Evolutionary conservation across 257 asterid genomes (phyloP), one percentile per base, ranked within the genome.

Genomic region (Plectranthus barbatus): DNA sequence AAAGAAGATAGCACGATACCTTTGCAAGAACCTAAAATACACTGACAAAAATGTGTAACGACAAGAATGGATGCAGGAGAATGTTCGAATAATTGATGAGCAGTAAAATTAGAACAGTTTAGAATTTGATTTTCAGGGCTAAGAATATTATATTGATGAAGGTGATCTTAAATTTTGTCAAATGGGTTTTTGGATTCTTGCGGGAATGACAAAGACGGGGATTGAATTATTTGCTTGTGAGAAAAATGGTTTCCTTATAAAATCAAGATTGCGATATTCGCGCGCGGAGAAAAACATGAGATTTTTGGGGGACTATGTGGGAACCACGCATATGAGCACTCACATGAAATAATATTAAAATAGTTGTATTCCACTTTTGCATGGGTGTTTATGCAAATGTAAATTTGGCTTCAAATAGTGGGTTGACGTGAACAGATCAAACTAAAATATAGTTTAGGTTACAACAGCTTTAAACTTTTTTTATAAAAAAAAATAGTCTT

Each of bases 181-280:
- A 40, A 18, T 54, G 40, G 39, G 17, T 49, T 54, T 71, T 71
- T 68, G 69, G 65, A 77, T 54, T 42, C 21, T 59, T 33, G 73
- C 24, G 72, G 58, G 72, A 60, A 64, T 15, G 81, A 72, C 63
- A 69, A 21, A 50, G 71, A 64, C 71, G 21, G 24, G 34, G 65
- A 62, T 31, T 58, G 53, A 68, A 70, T 66, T 44, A 66, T 66
- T 26, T 59, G n/a, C n/a, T 24, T 3, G 13, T n/a, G 5, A 55
- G 54, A 13, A 31, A 56, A 66, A 47, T 58, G 23, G 11, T 41
- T 11, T 18, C 23, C 66, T 71, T 74, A 68, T 59, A 60, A 71
- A 72, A 71, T 51, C n/a, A 9, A 40, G 78, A 78, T 71, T 74
- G 73, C 80, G 68, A 78, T 78, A 78, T 74, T 78, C 78, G 75